Evolutionary conservation across 805 yeast species (phyloP).

Genomic region (Ogataea wickerhamii): DNA sequence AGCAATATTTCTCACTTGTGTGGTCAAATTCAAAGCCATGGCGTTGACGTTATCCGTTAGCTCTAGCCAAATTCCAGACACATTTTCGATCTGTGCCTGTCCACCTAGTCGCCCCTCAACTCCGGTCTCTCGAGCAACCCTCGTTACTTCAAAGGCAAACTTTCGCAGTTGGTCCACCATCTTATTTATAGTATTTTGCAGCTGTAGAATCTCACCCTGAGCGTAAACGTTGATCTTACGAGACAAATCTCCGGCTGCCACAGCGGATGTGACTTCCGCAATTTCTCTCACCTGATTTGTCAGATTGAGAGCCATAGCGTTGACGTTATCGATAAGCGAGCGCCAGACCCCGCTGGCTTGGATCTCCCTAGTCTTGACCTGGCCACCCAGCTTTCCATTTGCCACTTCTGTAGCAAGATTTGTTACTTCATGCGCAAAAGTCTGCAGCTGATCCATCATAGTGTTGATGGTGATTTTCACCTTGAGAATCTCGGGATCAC

Average conservation of each 20-base stretch:
- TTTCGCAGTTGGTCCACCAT: slow-evolving; percentile 85
- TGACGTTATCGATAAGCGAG: slow-evolving; percentile 76
- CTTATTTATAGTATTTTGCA: slow-evolving; percentile 82
- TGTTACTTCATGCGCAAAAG: slow-evolving; percentile 77
- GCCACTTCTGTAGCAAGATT: slow-evolving; percentile 88
- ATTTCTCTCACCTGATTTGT: slow-evolving; percentile 87
- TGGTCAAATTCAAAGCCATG: slow-evolving; percentile 83
- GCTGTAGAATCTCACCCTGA: slow-evolving; percentile 82
- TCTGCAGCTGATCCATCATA: slow-evolving; percentile 85
- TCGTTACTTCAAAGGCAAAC: slow-evolving; percentile 81
- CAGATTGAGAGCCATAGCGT: slow-evolving; percentile 82
- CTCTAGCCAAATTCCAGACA: slow-evolving; percentile 86
- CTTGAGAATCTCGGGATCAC: slow-evolving; percentile 74
- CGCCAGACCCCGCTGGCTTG: slow-evolving; percentile 91
- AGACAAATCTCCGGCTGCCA: slow-evolving; percentile 80
- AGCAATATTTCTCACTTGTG: slow-evolving; percentile 84
- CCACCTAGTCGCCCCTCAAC: slow-evolving; percentile 88
- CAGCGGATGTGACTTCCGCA: slow-evolving; percentile 86
- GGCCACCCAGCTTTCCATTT: slow-evolving; percentile 87
- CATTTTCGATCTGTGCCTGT: slow-evolving; percentile 74
- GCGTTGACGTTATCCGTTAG: slow-evolving; percentile 85
- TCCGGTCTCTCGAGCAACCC: slow-evolving; percentile 87
- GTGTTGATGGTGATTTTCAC: slow-evolving; percentile 80
- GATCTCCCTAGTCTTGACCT: slow-evolving; percentile 60
- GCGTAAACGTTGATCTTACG: slow-evolving; percentile 86